Percentiles rank a stretch among this genome's conserved stretches.
Evolutionary conservation across 2,329 filamentous ascomycete genomes (phyloP).

Genomic region (Hypoxylon rubiginosum): DNA sequence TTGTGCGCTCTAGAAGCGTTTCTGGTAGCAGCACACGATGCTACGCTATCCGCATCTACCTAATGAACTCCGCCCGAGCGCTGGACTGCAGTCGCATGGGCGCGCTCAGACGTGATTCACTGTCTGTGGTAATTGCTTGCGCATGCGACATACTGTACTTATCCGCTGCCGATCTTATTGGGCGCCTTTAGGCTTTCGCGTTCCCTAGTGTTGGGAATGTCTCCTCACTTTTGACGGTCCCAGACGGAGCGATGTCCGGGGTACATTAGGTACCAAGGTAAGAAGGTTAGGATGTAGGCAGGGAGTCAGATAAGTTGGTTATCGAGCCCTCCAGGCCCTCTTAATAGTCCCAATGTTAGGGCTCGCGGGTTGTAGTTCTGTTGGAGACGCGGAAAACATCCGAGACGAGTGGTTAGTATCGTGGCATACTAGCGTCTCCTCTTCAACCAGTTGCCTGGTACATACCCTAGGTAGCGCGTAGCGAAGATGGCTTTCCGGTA

Average conservation of each 20-base stretch:
- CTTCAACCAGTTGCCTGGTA: not conserved
- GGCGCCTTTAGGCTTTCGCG: constrained; percentile 6
- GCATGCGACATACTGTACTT: constrained; percentile 9
- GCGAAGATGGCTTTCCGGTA: not conserved
- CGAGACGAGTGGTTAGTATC: constrained; percentile 12
- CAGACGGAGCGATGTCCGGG: constrained; percentile 10
- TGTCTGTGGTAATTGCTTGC: constrained; percentile 16
- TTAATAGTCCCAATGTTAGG: constrained; percentile 1
- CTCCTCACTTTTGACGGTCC: constrained; percentile 20
- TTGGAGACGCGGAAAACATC: constrained; percentile 23
- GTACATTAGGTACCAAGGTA: not conserved
- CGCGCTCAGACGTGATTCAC: constrained; percentile 23
- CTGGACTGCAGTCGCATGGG: constrained; percentile 9
- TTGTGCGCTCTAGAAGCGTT: constrained; percentile 31
- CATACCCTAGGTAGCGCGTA: not conserved
- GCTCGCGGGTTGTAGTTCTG: constrained; percentile 9
- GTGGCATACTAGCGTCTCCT: not conserved
- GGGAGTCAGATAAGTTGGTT: not conserved
- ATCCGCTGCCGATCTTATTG: constrained; percentile 12
- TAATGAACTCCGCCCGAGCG: constrained; percentile 20
- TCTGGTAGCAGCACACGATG: constrained; percentile 23
- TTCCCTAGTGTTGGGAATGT: constrained; percentile 11
- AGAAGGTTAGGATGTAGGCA: not conserved
- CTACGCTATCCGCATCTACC: constrained; percentile 29
- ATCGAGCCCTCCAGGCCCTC: not conserved